Evolutionary conservation across 306 rosid genomes (phyloP).

Genomic region (barrel medic (Medicago truncatula)): DNA sequence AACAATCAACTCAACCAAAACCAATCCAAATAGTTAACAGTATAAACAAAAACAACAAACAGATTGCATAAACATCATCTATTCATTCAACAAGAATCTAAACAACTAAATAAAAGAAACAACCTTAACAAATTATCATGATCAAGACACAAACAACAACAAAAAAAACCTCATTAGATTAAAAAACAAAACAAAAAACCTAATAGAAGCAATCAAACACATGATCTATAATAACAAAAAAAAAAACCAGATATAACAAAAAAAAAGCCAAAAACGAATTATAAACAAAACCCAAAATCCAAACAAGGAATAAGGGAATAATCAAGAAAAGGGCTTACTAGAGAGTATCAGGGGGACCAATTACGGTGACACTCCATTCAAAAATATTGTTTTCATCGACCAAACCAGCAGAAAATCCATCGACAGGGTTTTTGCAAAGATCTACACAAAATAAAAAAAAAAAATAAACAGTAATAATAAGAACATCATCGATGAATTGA

Average conservation of each 20-base stretch:
- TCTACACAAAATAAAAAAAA: constrained; percentile 53
- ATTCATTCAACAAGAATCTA: neutral
- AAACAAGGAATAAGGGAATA: constrained; percentile 1
- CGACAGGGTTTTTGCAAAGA: constrained; percentile 96
- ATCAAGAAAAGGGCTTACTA: constrained; percentile 54
- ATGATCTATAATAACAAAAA: constrained; percentile 8
- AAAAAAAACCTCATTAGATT: neutral
- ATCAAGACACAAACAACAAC: neutral
- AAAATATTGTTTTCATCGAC: constrained; percentile 88
- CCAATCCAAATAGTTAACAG: constrained; percentile 17
- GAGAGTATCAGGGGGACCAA: constrained; percentile 99
- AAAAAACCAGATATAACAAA: neutral
- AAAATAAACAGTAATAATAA: neutral
- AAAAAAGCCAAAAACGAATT: neutral
- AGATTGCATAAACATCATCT: constrained; percentile 19
- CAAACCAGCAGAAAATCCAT: constrained; percentile 96
- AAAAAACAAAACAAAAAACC: neutral
- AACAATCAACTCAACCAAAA: constrained; percentile 15
- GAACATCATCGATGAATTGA: neutral
- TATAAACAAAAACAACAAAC: constrained; percentile 4
- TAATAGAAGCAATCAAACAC: constrained; percentile 1
- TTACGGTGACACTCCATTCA: constrained; percentile 98
- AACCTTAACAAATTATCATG: neutral
- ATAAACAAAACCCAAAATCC: constrained; percentile 25
- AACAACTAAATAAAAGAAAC: constrained; percentile 7